Percentiles rank a stretch among this genome's conserved stretches.
phyloP scores from a whole-genome alignment of 441 rosid species.

The Bruguiera hainesii region DNA sequence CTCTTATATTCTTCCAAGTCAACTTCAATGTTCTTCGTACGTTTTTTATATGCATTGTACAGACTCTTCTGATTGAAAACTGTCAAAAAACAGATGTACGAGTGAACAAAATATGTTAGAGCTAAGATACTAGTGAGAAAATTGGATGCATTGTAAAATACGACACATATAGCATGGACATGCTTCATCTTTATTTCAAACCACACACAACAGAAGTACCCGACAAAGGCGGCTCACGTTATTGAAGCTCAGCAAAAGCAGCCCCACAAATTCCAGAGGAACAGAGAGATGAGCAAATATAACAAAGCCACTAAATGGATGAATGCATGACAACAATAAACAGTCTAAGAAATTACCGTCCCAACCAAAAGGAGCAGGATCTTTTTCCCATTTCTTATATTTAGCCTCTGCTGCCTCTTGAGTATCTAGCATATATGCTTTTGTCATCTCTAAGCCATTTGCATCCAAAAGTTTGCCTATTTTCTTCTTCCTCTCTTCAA shows the following conservation, averaged over 20 bases:
- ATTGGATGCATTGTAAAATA: no score
- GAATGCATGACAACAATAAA: no score
- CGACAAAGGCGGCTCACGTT: no score
- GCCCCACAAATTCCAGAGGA: no score
- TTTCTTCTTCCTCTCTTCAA: conserved; percentile 81
- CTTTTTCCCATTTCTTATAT: conserved; percentile 97
- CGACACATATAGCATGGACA: no score
- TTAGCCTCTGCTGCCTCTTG: conserved; percentile 86
- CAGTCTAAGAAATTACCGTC: conserved; percentile 54
- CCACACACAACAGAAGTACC: no score
- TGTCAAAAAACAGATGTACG: conserved; percentile 24
- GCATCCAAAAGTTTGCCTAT: conserved; percentile 91
- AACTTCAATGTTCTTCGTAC: conserved; percentile 67
- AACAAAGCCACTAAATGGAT: no score
- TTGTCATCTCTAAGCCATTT: conserved; percentile 80
- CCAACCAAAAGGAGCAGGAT: conserved; percentile 93
- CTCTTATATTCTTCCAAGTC: conserved; percentile 82
- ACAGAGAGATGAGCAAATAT: no score
- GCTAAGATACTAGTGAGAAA: no score
- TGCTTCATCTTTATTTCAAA: no score
- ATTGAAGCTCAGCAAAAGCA: no score
- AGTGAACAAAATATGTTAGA: background rate
- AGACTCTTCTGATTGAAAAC: conserved; percentile 89
- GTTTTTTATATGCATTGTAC: conserved; percentile 84
- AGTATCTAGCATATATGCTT: conserved; percentile 85